A percentile compares a stretch with the other conserved stretches of the same genome.
phyloP scores from a whole-genome alignment of 2,329 filamentous ascomycete species.

The Alternaria sp. region DNA sequence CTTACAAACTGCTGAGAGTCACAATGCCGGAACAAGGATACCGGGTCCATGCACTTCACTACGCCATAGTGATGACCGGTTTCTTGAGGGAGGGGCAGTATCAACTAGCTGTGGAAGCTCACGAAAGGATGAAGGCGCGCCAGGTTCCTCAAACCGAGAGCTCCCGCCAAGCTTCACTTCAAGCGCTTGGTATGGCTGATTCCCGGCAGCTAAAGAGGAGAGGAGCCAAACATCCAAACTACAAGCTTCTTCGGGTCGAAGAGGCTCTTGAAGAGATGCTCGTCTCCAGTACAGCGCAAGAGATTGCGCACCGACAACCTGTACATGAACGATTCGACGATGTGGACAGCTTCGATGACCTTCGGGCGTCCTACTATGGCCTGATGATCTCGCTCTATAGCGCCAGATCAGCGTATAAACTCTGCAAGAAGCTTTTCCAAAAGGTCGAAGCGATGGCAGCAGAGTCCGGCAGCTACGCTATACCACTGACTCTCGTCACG shows the following conservation, averaged over 20 bases:
- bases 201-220: slow-evolving; percentile 22
- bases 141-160: slow-evolving; percentile 51
- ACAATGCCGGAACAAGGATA: slow-evolving; percentile 59
- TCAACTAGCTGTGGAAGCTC: slow-evolving; percentile 59
- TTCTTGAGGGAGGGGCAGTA: slow-evolving; percentile 52
- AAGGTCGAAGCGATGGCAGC: slow-evolving; percentile 25
- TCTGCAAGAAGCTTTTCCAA: slow-evolving; percentile 41
- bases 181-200: slow-evolving; percentile 32
- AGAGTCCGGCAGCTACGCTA: slow-evolving; percentile 20
- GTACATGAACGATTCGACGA: slow-evolving; percentile 28
- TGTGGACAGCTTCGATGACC: slow-evolving; percentile 48
- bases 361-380: slow-evolving; percentile 61
- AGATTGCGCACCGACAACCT: slow-evolving; percentile 37
- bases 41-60: slow-evolving; percentile 57
- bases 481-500: slow-evolving; percentile 50
- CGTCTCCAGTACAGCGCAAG: slow-evolving; percentile 34
- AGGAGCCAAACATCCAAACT: slow-evolving; percentile 15
- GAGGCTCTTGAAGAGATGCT: slow-evolving; percentile 36
- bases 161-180: slow-evolving; percentile 51
- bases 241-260: slow-evolving; percentile 35
- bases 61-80: slow-evolving; percentile 61
- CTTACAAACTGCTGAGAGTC: slow-evolving; percentile 59
- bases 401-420: slow-evolving; percentile 52
- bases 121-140: slow-evolving; percentile 51
- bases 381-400: slow-evolving; percentile 64